Conservation (phyloP, 1,284 basidiomycete genomes). For the Leccinum fallax region DNA sequence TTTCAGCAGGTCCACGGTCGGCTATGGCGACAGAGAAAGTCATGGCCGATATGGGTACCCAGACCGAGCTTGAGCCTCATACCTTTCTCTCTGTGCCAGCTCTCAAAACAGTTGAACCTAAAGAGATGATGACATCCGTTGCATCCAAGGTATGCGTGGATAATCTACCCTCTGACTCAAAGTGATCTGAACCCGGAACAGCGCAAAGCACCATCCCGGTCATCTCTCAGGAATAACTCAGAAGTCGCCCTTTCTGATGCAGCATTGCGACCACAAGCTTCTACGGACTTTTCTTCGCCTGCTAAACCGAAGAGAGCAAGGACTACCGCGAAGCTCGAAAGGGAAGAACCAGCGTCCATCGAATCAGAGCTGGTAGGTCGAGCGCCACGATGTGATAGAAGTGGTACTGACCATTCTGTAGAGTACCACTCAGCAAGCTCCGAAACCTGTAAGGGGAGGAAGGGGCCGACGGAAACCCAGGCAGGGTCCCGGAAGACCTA, state of each 20-base stretch:
- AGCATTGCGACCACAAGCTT: constrained; percentile 14
- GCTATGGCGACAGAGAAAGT: constrained; percentile 7
- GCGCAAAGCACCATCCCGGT: constrained; percentile 33
- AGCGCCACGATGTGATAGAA: neutral
- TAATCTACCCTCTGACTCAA: neutral
- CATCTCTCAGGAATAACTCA: constrained; percentile 19
- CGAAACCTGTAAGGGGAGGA: constrained; percentile 16
- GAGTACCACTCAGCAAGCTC: constrained; percentile 14
- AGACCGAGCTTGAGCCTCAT: constrained; percentile 30
- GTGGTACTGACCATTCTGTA: constrained; percentile 15
- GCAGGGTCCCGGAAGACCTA: constrained; percentile 19
- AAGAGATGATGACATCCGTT: constrained; percentile 20
- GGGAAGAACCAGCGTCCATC: constrained; percentile 24
- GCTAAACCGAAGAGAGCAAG: constrained; percentile 36
- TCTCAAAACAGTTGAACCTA: constrained; percentile 17
- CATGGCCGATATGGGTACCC: constrained; percentile 26
- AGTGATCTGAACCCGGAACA: constrained; percentile 15
- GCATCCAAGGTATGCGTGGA: constrained; percentile 21
- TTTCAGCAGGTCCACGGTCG: neutral
- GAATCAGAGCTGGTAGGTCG: constrained; percentile 24
- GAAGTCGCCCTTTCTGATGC: constrained; percentile 19
- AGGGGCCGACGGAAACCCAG: constrained; percentile 30
- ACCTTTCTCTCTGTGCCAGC: constrained; percentile 3
- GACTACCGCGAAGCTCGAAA: constrained; percentile 28
- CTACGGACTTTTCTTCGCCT: constrained; percentile 27